A percentile compares a stretch with the other conserved stretches of the same genome.
phyloP scores from a whole-genome alignment of 2,329 filamentous ascomycete species.

The Alternaria panax region DNA sequence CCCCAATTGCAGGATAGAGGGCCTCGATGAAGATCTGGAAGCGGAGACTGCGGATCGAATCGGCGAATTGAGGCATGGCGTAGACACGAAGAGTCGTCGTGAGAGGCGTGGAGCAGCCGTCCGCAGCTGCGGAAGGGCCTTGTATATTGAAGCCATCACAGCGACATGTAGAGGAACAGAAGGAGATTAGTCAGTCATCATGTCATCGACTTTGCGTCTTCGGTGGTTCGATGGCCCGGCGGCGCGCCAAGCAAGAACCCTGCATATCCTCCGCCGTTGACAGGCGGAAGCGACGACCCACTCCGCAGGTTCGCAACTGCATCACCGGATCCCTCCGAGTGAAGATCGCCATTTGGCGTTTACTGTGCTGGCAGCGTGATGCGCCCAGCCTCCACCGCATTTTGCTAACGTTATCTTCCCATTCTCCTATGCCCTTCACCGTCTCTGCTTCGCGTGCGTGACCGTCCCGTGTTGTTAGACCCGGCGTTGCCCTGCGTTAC shows the following conservation, averaged over 20 bases:
- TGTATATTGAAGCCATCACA: conserved; percentile 48
- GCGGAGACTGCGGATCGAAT: conserved; percentile 29
- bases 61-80: conserved; percentile 42
- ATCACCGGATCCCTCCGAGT: conserved; percentile 24
- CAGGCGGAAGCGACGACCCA: conserved; percentile 21
- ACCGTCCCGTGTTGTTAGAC: background rate
- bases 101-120: conserved; percentile 49
- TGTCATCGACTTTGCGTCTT: conserved; percentile 17
- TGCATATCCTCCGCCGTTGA: conserved; percentile 21
- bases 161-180: conserved; percentile 7
- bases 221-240: conserved; percentile 19
- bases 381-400: conserved; percentile 13
- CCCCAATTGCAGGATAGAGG: conserved; percentile 40
- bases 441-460: background rate
- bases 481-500: conserved; percentile 7
- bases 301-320: conserved; percentile 13
- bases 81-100: conserved; percentile 45
- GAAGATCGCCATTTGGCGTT: conserved; percentile 21
- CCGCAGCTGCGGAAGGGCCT: conserved; percentile 48
- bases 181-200: conserved; percentile 6
- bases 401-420: conserved; percentile 6
- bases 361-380: conserved; percentile 17
- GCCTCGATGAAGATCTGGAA: conserved; percentile 27
- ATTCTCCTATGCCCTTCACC: background rate
- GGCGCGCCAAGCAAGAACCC: conserved; percentile 13